A percentile compares a stretch with the other conserved stretches of the same genome.
phyloP scores from a whole-genome alignment of 164 flowering plant genomes.

The grape (Vitis vinifera) region DNA sequence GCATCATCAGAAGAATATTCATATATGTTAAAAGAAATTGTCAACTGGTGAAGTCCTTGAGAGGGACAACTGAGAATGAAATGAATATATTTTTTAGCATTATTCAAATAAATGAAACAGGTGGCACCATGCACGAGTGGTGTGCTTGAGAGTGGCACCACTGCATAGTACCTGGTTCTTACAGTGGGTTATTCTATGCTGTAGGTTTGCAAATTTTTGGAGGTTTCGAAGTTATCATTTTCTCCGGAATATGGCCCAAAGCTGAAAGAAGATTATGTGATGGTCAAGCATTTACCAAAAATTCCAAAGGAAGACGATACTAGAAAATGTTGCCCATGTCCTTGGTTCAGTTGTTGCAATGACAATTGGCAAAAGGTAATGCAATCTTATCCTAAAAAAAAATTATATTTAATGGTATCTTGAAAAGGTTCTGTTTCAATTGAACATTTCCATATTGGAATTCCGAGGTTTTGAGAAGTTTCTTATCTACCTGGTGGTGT shows the following conservation, averaged over 20 bases:
- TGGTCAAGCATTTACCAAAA: constrained; percentile 90
- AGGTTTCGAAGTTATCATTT: constrained; percentile 92
- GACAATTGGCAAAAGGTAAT: constrained; percentile 98
- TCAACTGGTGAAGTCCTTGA: too few relatives aligned
- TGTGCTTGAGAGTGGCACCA: too few relatives aligned
- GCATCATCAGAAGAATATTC: too few relatives aligned
- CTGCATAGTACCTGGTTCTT: neutral
- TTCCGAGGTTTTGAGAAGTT: too few relatives aligned
- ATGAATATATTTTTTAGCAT: too few relatives aligned
- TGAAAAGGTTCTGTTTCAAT: neutral
- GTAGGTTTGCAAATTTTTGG: constrained; percentile 97
- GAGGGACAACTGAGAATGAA: too few relatives aligned
- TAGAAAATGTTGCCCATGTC: constrained; percentile 62
- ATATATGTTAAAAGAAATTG: too few relatives aligned
- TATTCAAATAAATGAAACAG: too few relatives aligned
- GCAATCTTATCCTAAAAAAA: constrained; percentile 1
- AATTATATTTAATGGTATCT: constrained; percentile 4
- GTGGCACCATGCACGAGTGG: too few relatives aligned
- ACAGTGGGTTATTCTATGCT: constrained; percentile 1
- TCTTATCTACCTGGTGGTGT: too few relatives aligned
- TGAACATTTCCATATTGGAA: too few relatives aligned
- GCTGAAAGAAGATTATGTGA: constrained; percentile 91
- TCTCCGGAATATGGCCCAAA: constrained; percentile 95
- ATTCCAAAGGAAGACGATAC: constrained; percentile 49
- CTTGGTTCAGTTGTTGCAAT: constrained; percentile 77